These are phyloP conservation scores for Barnettozyma populi DNA, from an alignment of 805 yeast genomes.

Conservation along the genomic window DNA sequence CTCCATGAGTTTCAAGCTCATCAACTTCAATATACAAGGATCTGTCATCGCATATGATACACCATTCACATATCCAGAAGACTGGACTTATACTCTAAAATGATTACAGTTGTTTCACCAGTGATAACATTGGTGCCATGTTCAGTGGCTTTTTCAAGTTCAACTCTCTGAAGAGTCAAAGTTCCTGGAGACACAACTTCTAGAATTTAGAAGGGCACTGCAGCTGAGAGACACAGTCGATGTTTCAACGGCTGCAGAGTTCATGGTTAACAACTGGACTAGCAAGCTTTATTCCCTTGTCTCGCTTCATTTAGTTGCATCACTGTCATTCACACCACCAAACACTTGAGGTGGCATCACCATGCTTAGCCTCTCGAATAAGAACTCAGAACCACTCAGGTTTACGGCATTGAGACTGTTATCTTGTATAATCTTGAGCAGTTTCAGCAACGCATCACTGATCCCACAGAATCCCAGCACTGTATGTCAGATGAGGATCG, in stretches of 20 bases:
- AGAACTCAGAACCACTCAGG: slow-evolving; percentile 23
- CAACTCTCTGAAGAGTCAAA: slow-evolving; percentile 47
- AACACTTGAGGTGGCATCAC: slow-evolving; percentile 35
- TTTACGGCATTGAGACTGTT: slow-evolving; percentile 56
- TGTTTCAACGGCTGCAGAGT: slow-evolving; percentile 31
- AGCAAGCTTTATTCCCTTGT: slow-evolving; percentile 56
- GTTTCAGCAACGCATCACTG: slow-evolving; percentile 34
- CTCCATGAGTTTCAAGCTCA: slow-evolving; percentile 75
- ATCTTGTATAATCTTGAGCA: slow-evolving; percentile 45
- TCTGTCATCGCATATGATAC: slow-evolving; percentile 32
- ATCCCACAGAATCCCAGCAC: slow-evolving; percentile 31
- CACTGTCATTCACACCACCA: slow-evolving; percentile 36
- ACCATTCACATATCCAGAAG: slow-evolving; percentile 21
- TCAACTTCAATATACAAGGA: slow-evolving; percentile 70
- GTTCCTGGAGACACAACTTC: slow-evolving; percentile 28
- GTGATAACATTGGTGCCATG: slow-evolving; percentile 35
- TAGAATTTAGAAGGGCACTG: slow-evolving; percentile 28
- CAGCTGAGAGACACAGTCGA: slow-evolving; percentile 26
- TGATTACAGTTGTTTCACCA: slow-evolving; percentile 36
- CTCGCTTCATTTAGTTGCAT: slow-evolving; percentile 44
- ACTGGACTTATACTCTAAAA: slow-evolving; percentile 31
- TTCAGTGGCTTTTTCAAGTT: slow-evolving; percentile 69
- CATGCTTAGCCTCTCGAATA: slow-evolving; percentile 33
- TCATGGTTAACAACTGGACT: slow-evolving; percentile 42
- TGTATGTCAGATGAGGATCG: slow-evolving; percentile 15